Evolutionary conservation across 2,329 filamentous ascomycete species (phyloP).

Genomic region (Diaporthe sp.): DNA sequence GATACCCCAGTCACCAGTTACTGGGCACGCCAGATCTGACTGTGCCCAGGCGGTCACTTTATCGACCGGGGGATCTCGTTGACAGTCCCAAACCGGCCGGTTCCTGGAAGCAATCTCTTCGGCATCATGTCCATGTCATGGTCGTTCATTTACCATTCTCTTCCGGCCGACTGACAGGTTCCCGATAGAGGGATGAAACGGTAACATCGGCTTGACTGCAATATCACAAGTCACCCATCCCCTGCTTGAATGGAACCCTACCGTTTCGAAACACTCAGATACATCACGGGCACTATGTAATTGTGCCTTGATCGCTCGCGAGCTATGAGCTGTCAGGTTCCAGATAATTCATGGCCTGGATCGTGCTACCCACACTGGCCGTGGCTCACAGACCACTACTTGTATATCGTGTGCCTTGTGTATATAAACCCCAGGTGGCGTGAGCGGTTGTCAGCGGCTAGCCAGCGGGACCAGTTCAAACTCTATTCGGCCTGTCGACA

Average conservation of each 20-base stretch:
- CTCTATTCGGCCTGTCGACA: conserved; percentile 8
- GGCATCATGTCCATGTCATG: not conserved
- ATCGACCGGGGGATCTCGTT: conserved; percentile 3
- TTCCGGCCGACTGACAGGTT: not conserved
- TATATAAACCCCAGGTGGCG: not conserved
- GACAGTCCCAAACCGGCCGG: not conserved
- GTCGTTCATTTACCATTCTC: not conserved
- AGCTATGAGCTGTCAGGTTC: not conserved
- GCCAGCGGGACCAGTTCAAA: not conserved
- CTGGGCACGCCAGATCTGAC: conserved; percentile 6
- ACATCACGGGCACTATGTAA: not conserved
- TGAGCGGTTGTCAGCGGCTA: not conserved
- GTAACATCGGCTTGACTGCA: not conserved
- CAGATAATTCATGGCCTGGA: not conserved
- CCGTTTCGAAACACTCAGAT: not conserved
- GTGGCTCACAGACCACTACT: not conserved
- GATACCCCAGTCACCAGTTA: not conserved
- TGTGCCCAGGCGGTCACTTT: not conserved
- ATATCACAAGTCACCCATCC: not conserved
- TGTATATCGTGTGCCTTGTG: not conserved
- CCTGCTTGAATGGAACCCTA: not conserved
- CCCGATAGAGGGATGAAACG: not conserved
- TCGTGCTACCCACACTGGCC: not conserved
- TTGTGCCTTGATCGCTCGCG: not conserved
- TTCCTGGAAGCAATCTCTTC: not conserved